Conservation (phyloP, 768 basidiomycete genomes). For the Russula lepida region DNA sequence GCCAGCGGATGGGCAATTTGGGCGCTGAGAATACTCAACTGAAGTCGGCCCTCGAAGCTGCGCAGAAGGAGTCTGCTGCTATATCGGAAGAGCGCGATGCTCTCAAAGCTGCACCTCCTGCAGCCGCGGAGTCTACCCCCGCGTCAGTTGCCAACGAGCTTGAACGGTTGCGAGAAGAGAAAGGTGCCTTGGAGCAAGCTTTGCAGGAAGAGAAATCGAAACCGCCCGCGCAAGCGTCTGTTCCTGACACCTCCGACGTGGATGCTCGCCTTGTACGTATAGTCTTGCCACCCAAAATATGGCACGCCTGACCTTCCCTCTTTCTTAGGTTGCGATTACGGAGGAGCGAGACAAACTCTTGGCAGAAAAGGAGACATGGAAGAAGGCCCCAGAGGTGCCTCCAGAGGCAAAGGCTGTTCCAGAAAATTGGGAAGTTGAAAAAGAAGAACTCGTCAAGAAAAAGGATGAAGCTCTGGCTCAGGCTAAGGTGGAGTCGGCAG, state of each 20-base stretch:
- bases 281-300: background rate
- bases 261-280: slow-evolving; percentile 30
- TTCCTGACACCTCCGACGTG: slow-evolving; percentile 20
- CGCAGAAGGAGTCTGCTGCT: slow-evolving; percentile 21
- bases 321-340: slow-evolving; percentile 39
- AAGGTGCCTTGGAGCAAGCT: slow-evolving; percentile 33
- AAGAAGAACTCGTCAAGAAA: slow-evolving; percentile 44
- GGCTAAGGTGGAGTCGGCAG: slow-evolving; percentile 40
- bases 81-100: slow-evolving; percentile 25
- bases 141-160: slow-evolving; percentile 23
- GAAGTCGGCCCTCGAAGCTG: slow-evolving; percentile 20
- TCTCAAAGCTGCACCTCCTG: slow-evolving; percentile 30
- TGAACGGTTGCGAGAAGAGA: slow-evolving; percentile 28
- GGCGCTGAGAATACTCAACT: slow-evolving; percentile 15
- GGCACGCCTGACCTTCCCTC: background rate
- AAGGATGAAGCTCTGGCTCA: slow-evolving; percentile 54
- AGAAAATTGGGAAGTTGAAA: slow-evolving; percentile 50
- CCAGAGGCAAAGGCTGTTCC: slow-evolving; percentile 25
- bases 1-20: slow-evolving; percentile 15
- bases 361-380: slow-evolving; percentile 47
- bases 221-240: slow-evolving; percentile 6
- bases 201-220: slow-evolving; percentile 32
- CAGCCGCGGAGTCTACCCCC: background rate
- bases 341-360: slow-evolving; percentile 56
- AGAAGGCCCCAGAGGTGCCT: slow-evolving; percentile 22